phyloP scores from a whole-genome alignment of 345 rosid species.

The Citrus inodora region DNA sequence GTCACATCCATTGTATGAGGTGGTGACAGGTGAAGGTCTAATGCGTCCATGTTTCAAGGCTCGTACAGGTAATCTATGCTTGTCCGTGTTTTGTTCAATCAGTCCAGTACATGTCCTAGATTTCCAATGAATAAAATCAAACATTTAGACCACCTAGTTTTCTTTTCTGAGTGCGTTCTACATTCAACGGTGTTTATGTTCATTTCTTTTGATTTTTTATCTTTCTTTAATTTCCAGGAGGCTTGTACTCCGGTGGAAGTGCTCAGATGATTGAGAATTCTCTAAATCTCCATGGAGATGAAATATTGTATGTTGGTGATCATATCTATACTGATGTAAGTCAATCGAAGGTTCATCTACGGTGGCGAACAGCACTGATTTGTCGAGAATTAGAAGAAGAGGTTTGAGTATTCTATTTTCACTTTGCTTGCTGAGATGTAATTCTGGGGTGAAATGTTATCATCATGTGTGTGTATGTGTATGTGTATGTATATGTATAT shows the following conservation, averaged over 20 bases:
- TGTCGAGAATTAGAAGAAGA: constrained; percentile 96
- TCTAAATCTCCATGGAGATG: constrained; percentile 86
- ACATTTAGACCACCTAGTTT: neutral
- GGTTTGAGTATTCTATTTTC: constrained; percentile 36
- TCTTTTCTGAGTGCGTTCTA: neutral
- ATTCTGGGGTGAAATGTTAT: neutral
- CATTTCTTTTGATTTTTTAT: neutral
- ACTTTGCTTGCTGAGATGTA: neutral
- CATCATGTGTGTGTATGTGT: neutral
- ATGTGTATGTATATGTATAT: too few relatives aligned
- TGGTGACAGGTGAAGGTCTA: constrained; percentile 91
- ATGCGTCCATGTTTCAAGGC: constrained; percentile 99
- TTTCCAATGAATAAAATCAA: neutral
- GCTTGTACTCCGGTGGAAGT: constrained; percentile 93
- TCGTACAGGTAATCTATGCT: constrained; percentile 49
- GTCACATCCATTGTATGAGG: constrained; percentile 93
- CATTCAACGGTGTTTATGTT: neutral
- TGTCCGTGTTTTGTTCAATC: constrained; percentile 14
- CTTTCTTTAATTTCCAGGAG: constrained; percentile 45
- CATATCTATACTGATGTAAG: constrained; percentile 98
- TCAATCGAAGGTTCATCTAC: constrained; percentile 83
- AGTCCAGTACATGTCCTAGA: neutral
- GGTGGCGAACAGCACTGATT: constrained; percentile 93
- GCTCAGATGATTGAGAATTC: constrained; percentile 96
- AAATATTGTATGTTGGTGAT: constrained; percentile 89